Evolutionary conservation across 179 eudicot genomes (phyloP), one percentile per base, ranked within the genome.

Genomic region (Beta lomatogona): DNA sequence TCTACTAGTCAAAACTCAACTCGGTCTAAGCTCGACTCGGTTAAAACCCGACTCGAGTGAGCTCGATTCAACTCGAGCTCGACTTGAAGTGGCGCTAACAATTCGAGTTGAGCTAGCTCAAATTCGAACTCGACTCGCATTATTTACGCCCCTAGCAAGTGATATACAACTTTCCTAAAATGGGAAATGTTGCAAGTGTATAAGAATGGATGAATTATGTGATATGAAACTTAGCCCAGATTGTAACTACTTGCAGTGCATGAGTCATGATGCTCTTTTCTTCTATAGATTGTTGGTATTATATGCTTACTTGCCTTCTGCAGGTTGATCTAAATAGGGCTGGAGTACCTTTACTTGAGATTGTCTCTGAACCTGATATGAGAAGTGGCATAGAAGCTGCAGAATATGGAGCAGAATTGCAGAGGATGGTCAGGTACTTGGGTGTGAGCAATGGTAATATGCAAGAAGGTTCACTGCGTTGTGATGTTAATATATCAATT

Each of bases 301-400:
- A 22, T 22, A 16, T 73, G 60, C 58, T 48, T 73, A 16, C 48
- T 65, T 61, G 52, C 72, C 45, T 76, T 21, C 45, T 83, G 83
- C 90, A 95, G 98, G 98, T 95, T 85, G 98, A 95, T 88, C 83
- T 95, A 82, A 95, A 95, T 81, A 89, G 98, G 82, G 98, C 98
- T 79, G 98, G 98, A 52, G 98, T 95, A 59, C 98, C 98, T 67
- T 87, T 95, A 83, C 98, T 93, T 85, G 98, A 95, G 87, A 91
- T 95, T 82, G 98, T 95, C 63, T 95, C 98, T 83, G 98, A 95
- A 89, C 98, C 98, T 79, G 98, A 95, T 83, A 90, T 95, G 97
- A 88, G 97, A 87, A 92, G 87, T 77, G 98, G 98, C 71, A 90
- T 93, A 73, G 98, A 95, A 90, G 98, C 98, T 77, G 98, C 98